These are phyloP conservation scores for Dendrocalamus latiflorus DNA, from an alignment of 202 grass and related monocot genomes.

Conservation along the genomic window DNA sequence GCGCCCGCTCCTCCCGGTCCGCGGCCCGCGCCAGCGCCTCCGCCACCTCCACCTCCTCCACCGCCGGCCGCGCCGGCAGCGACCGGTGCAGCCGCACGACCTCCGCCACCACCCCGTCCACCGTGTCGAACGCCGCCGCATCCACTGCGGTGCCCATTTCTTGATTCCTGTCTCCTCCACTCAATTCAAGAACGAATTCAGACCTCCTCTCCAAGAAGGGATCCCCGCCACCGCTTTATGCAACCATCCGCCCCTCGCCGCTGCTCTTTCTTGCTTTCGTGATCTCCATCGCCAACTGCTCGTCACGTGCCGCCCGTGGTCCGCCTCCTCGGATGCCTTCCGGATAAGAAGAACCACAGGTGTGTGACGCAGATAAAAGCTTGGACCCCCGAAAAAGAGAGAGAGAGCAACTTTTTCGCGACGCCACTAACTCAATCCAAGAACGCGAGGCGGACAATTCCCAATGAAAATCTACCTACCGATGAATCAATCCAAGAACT, in stretches of 20 bases:
- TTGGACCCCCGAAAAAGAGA: not conserved
- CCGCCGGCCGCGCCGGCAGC: slow-evolving; percentile 55
- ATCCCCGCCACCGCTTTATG: slow-evolving; percentile 39
- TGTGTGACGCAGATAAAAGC: slow-evolving; percentile 41
- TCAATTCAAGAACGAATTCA: not conserved
- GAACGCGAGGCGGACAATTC: not conserved
- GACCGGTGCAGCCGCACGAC: slow-evolving; percentile 79
- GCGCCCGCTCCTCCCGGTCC: slow-evolving; percentile 71
- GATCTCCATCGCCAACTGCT: slow-evolving; percentile 52
- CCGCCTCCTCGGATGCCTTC: slow-evolving; percentile 17
- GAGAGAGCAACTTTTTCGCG: slow-evolving; percentile 13
- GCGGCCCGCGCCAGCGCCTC: slow-evolving; percentile 59
- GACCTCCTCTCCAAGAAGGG: slow-evolving; percentile 14
- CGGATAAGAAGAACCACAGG: slow-evolving; percentile 54
- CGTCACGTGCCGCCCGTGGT: slow-evolving; percentile 60
- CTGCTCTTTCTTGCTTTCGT: slow-evolving; percentile 32
- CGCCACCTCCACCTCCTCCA: slow-evolving; percentile 82
- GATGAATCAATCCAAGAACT: not conserved
- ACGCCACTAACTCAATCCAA: slow-evolving; percentile 27
- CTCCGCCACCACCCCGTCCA: slow-evolving; percentile 73
- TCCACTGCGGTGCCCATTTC: slow-evolving; percentile 54
- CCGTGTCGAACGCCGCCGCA: slow-evolving; percentile 39
- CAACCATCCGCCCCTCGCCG: not conserved
- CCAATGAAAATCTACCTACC: not conserved
- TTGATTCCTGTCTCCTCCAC: not conserved